Evolutionary conservation across 2,329 filamentous ascomycete species (phyloP).

Genomic region (Verticillium nubilum): DNA sequence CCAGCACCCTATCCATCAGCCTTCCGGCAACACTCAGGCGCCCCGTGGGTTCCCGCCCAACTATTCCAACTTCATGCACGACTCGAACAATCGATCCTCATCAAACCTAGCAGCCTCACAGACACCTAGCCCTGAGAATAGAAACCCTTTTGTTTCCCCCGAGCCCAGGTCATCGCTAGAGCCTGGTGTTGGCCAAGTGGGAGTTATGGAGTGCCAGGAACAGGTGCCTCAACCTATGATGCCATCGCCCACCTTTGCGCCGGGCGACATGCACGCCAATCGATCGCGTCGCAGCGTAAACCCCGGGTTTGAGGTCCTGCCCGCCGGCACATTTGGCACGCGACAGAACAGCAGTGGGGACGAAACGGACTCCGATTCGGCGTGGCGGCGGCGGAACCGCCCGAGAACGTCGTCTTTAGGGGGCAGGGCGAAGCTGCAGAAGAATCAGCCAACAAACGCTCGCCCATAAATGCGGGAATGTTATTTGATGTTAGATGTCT

Average conservation of each 20-base stretch:
- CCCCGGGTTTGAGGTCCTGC: background rate
- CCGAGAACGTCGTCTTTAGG: background rate
- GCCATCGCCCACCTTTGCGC: background rate
- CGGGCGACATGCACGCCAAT: background rate
- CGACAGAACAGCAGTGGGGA: background rate
- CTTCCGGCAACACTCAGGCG: background rate
- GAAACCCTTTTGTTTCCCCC: background rate
- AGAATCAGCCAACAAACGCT: background rate
- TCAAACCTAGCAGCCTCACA: background rate
- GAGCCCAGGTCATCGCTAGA: background rate
- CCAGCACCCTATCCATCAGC: background rate
- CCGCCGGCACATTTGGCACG: background rate
- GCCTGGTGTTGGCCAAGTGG: background rate
- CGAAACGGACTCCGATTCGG: background rate
- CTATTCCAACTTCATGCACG: background rate
- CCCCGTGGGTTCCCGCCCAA: background rate
- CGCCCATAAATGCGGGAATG: background rate
- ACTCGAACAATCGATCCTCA: background rate
- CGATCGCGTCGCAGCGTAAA: background rate
- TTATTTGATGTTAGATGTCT: background rate
- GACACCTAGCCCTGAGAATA: background rate
- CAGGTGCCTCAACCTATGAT: background rate
- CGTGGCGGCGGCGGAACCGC: background rate
- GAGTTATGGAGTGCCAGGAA: background rate
- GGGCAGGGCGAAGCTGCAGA: background rate